These are phyloP conservation scores for Stereum hirsutum DNA, from an alignment of 1,284 basidiomycete genomes.

Conservation along the genomic window DNA sequence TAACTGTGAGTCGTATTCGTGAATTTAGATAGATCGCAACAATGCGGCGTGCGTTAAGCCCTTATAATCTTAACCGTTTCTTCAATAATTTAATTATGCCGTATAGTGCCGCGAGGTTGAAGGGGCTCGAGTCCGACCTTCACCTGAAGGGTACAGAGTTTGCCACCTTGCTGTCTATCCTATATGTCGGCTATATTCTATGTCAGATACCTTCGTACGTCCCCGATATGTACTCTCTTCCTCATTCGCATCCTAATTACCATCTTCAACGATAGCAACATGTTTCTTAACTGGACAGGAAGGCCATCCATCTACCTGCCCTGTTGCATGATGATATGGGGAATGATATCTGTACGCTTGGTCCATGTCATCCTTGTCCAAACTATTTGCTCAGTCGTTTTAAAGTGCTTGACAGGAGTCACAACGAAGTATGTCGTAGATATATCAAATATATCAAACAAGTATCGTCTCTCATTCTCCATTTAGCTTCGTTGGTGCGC, in stretches of 20 bases:
- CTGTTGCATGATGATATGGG: slow-evolving; percentile 65
- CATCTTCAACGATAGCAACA: slow-evolving; percentile 42
- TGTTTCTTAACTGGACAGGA: slow-evolving; percentile 64
- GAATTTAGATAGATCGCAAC: slow-evolving; percentile 50
- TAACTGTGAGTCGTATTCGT: slow-evolving; percentile 19
- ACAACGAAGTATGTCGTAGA: too few relatives aligned
- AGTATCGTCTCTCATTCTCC: too few relatives aligned
- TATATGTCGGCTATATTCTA: slow-evolving; percentile 73
- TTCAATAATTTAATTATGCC: not conserved
- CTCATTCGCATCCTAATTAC: not conserved
- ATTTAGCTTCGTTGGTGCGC: slow-evolving; percentile 63
- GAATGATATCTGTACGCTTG: slow-evolving; percentile 51
- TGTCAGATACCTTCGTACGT: slow-evolving; percentile 75
- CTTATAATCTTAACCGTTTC: not conserved
- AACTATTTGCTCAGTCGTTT: not conserved
- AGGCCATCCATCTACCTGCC: slow-evolving; percentile 71
- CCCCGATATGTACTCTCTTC: not conserved
- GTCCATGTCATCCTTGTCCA: slow-evolving; percentile 16
- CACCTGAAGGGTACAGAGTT: slow-evolving; percentile 57
- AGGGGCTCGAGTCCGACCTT: slow-evolving; percentile 66
- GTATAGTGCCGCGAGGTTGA: slow-evolving; percentile 50
- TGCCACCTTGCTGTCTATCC: slow-evolving; percentile 60
- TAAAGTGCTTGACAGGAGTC: slow-evolving; percentile 29
- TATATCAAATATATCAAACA: too few relatives aligned
- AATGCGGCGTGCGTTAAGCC: slow-evolving; percentile 43